Evolutionary conservation across 208 protist genomes (phyloP), one percentile per base, ranked within the genome.

Genomic region (Trypanosoma vivax): DNA sequence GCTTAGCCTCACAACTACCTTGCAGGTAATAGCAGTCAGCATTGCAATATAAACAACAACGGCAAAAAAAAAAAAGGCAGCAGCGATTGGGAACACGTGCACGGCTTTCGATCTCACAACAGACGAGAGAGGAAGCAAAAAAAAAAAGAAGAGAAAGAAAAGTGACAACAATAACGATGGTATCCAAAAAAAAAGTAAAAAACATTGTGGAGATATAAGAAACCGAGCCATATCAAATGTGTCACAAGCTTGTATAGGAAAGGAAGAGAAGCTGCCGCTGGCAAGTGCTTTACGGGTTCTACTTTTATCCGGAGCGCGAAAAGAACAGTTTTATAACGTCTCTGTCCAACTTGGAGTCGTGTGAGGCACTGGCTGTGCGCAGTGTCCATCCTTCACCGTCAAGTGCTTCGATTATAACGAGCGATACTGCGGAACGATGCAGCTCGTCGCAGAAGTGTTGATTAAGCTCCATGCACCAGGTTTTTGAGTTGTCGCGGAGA

Each of bases 371-470:
- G 35, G 79, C 80, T 18, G 83, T 76, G n/a, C 79, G 76, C 24
- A 96, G 70, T 13, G 54, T 65, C 90, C 90, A 96, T 27, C 88
- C 90, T 30, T 96, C 90, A 21, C 80, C 58, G 63, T 90, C 76
- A 7, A 96, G 62, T 11, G 53, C 72, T 59, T 89, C 66, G 28
- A 92, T 83, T 34, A 96, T 77, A 1, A 76, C 65, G 9, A 90
- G 67, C 38, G 75, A 88, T 30, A 94, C 76, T 21, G 76, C 39
- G 0, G 86, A 84, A 47, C 88, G 86, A 73, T 92, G 86, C 2
- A 96, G 70, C 41, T 94, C 81, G 50, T 96, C 73, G 55, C 90
- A 96, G 60, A 86, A 96, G 57, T 96, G 90, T 70, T 92, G 86
- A 19, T 67, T 69, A 11, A 96, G 63, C 34, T 92, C 85, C 67